phyloP scores from a whole-genome alignment of 805 yeast species.

The Brettanomyces anomalus region DNA sequence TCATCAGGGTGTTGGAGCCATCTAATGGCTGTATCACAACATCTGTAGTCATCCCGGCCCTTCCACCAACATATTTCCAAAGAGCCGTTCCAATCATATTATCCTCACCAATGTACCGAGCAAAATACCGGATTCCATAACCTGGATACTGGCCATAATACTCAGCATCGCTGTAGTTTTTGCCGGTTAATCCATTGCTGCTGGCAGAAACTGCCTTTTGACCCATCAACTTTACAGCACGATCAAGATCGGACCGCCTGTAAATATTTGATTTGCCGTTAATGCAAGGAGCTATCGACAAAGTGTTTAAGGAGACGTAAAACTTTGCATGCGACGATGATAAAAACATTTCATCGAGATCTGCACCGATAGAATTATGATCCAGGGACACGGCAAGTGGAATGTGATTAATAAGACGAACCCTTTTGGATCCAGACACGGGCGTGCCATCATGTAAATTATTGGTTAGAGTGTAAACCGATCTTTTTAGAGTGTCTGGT shows the following conservation, averaged over 20 bases:
- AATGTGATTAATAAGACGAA: constrained; percentile 71
- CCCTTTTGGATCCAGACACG: constrained; percentile 23
- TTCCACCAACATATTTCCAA: constrained; percentile 59
- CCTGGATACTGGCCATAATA: constrained; percentile 22
- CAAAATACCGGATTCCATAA: constrained; percentile 57
- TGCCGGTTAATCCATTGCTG: constrained; percentile 22
- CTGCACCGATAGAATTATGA: constrained; percentile 41
- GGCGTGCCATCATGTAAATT: constrained; percentile 44
- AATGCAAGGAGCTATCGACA: constrained; percentile 78
- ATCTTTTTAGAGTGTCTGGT: constrained; percentile 53
- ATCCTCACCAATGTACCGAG: constrained; percentile 83
- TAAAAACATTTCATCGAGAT: constrained; percentile 77
- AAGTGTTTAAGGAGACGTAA: constrained; percentile 66
- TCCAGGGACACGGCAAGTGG: constrained; percentile 47
- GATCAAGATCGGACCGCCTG: constrained; percentile 55
- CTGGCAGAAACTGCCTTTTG: constrained; percentile 22
- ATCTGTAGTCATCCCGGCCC: constrained; percentile 75
- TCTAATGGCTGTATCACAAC: constrained; percentile 67
- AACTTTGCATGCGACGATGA: constrained; percentile 80
- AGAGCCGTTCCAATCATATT: constrained; percentile 84
- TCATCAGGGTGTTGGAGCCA: constrained; percentile 31
- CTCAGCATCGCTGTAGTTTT: constrained; percentile 24
- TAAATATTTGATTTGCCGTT: constrained; percentile 84
- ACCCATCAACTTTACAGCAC: constrained; percentile 38
- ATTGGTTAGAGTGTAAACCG: constrained; percentile 42